Evolutionary conservation across 768 basidiomycete species (phyloP).

Genomic region (Mycena venus): DNA sequence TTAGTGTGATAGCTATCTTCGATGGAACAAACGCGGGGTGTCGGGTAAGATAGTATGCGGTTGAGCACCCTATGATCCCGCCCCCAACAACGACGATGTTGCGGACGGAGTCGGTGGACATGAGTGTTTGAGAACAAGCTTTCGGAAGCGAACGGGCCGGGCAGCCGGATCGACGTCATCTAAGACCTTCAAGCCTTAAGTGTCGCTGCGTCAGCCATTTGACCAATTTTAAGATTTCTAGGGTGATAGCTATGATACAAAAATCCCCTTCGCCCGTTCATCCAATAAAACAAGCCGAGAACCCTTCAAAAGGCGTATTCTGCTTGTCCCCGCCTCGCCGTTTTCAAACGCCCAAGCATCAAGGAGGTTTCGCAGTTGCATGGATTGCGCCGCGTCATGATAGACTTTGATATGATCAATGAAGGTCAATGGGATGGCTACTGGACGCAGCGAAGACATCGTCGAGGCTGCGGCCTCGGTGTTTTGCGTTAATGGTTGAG

Average conservation of each 20-base stretch:
- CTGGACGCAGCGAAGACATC: conserved; percentile 30
- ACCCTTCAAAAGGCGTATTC: conserved; percentile 62
- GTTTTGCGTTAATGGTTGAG: conserved; percentile 16
- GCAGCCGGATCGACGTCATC: too few species aligned
- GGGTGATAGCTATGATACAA: conserved; percentile 58
- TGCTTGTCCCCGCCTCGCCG: conserved; percentile 35
- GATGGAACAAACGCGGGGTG: conserved; percentile 62
- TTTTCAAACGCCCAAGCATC: conserved; percentile 62
- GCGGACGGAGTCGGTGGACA: conserved; percentile 25
- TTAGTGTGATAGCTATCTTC: conserved; percentile 65
- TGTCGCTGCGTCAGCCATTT: too few species aligned
- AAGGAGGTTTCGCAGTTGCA: conserved; percentile 63
- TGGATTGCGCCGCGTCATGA: conserved; percentile 63
- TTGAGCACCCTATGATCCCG: conserved; percentile 89
- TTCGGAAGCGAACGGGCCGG: too few species aligned
- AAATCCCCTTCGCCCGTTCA: conserved; percentile 59
- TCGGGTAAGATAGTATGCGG: conserved; percentile 82
- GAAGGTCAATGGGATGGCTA: conserved; percentile 38
- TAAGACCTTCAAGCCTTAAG: too few species aligned
- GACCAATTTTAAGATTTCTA: too few species aligned
- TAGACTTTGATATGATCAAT: conserved; percentile 72
- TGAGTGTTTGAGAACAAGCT: too few species aligned
- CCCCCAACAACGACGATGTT: conserved; percentile 86
- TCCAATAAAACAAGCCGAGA: conserved; percentile 64
- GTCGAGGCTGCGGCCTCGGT: neutral